These are phyloP conservation scores for Ogataea sp. DNA, from an alignment of 805 yeast genomes.

Conservation along the genomic window DNA sequence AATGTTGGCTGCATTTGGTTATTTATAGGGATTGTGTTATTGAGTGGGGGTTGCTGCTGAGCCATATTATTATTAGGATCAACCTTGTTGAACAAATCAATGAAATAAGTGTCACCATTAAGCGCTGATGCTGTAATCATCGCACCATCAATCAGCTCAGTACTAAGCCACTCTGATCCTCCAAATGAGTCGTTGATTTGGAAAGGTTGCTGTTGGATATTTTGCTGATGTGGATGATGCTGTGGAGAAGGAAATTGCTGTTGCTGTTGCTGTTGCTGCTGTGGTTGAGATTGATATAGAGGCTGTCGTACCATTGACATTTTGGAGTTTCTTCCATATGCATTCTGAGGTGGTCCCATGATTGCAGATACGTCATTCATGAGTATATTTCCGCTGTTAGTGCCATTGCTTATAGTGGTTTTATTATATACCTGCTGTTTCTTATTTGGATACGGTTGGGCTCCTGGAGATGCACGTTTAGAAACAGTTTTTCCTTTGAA, in stretches of 20 bases:
- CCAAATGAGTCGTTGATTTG: conserved; percentile 4
- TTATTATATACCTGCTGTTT: too few species aligned
- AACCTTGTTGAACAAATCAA: conserved; percentile 35
- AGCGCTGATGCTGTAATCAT: conserved; percentile 66
- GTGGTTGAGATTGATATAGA: conserved; percentile 5
- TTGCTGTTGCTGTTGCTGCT: not conserved
- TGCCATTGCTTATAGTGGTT: too few species aligned
- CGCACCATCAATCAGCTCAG: conserved; percentile 65
- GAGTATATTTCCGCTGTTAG: too few species aligned
- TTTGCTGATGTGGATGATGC: not conserved
- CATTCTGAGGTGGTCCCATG: too few species aligned
- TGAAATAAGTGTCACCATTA: conserved; percentile 49
- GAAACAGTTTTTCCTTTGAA: conserved; percentile 42
- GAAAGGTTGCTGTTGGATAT: not conserved
- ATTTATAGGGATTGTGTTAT: too few species aligned
- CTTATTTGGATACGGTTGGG: too few species aligned
- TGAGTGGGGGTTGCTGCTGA: not conserved
- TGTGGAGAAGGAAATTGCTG: too few species aligned
- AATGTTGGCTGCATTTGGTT: too few species aligned
- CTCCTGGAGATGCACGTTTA: too few species aligned
- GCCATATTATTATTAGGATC: not conserved
- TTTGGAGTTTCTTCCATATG: too few species aligned
- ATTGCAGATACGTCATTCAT: too few species aligned
- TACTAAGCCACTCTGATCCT: conserved; percentile 63
- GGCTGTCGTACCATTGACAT: too few species aligned